Evolutionary conservation across 495 filamentous ascomycete genomes (phyloP).

Genomic region (Oidiodendron maius): DNA sequence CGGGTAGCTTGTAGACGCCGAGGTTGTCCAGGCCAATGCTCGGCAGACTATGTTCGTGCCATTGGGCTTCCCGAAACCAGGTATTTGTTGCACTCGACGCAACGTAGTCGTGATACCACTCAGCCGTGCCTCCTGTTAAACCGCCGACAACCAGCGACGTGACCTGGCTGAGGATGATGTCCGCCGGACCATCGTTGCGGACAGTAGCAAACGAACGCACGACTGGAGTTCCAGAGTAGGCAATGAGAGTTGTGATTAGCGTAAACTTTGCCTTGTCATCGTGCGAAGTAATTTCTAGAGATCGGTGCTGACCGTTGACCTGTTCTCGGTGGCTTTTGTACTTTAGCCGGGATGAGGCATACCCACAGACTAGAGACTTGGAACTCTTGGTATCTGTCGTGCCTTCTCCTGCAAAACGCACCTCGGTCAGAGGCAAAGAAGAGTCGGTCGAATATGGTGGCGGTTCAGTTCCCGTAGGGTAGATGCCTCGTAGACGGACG

Average conservation of each 20-base stretch:
- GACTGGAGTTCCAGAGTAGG: neutral
- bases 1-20: too few species aligned
- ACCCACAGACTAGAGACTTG: too few species aligned
- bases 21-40: too few species aligned
- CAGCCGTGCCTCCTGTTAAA: neutral
- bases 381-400: too few species aligned
- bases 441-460: too few species aligned
- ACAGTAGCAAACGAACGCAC: neutral
- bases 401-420: too few species aligned
- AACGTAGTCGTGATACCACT: neutral
- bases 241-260: neutral
- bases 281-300: neutral
- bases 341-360: neutral
- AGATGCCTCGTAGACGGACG: too few species aligned
- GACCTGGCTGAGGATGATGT: neutral
- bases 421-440: too few species aligned
- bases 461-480: too few species aligned
- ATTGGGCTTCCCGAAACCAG: constrained; percentile 4
- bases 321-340: neutral
- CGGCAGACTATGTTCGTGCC: too few species aligned
- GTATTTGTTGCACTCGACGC: neutral
- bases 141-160: neutral
- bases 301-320: neutral
- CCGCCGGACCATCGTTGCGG: neutral
- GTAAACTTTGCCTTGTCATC: neutral